A percentile compares a stretch with the other conserved stretches of the same genome.
Evolutionary conservation across 768 basidiomycete species (phyloP).

Genomic region (Naganishia antarctica): DNA sequence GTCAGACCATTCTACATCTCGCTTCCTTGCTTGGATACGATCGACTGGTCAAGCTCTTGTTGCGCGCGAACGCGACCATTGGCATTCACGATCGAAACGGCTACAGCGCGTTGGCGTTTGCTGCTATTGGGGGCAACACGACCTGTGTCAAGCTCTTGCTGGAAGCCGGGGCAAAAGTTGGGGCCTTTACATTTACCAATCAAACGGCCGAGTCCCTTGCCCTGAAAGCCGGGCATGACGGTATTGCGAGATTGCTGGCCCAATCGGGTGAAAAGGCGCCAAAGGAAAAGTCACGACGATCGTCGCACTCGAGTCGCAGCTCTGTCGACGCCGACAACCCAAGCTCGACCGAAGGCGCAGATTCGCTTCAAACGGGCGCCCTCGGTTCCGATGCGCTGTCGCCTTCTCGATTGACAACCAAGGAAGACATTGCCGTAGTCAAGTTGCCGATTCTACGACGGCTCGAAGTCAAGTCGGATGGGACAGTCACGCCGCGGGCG

Average conservation of each 20-base stretch:
- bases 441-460: neutral
- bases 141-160: conserved; percentile 65
- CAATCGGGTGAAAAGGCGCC: neutral
- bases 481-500: conserved; percentile 23
- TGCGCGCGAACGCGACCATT: conserved; percentile 67
- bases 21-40: conserved; percentile 73
- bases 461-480: conserved; percentile 14
- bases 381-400: conserved; percentile 11
- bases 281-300: neutral
- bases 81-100: conserved; percentile 85
- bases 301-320: conserved; percentile 25
- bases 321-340: conserved; percentile 45
- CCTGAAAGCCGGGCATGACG: conserved; percentile 45
- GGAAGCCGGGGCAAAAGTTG: conserved; percentile 69
- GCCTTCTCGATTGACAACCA: conserved; percentile 21
- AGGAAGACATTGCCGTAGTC: conserved; percentile 25
- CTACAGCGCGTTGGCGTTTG: conserved; percentile 82
- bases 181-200: conserved; percentile 45
- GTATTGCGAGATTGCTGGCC: conserved; percentile 41
- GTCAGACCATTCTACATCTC: conserved; percentile 85
- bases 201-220: conserved; percentile 50
- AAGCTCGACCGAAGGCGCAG: conserved; percentile 36
- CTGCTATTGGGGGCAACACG: conserved; percentile 62
- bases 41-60: conserved; percentile 65
- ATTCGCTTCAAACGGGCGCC: too few relatives aligned